Base-by-base conservation (phyloP, 495 filamentous ascomycete species). In the Jackrogersella multiformis region DNA sequence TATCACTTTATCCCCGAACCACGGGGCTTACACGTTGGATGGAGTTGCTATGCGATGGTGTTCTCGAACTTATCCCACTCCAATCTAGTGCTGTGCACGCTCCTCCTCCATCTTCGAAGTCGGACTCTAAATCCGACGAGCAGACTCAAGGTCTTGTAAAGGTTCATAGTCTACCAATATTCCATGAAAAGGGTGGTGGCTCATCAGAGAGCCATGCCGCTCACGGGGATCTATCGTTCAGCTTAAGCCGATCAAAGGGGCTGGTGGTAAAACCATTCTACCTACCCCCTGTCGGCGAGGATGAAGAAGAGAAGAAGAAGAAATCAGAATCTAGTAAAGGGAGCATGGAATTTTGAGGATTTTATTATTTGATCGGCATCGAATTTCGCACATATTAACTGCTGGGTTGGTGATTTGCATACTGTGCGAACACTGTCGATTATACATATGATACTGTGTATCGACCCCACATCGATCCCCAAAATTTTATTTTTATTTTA, bases 211-310 rank as follows among this genome's bases (percentile, higher is more conserved):
- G 79, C 39, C 84, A 85, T 49, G 82, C 79, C n/a, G 82, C 89
- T 53, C 88, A 92, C 8, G 90, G 95, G 72, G 92, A 97, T 73
- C 83, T 96, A 76, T 92, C 92, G 13, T 99, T 99, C 77, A 93
- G 85, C 42, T 77, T 98, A 30, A 96, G 92, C 72, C 84, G 91
- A 67, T 88, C 89, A 62, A 92, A 85, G 71, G 84, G 86, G 0
- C 88, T 99, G 69, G 86, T 90, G 63, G 93, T 99, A 64, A 92
- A 89, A 77, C 90, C 92, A 6, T 99, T 91, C 75, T 94, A 89
- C 75, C 79, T 99, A 49, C 96, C 96, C 34, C 95, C 95, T 1
- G 84, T 92, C n/a, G 91, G 92, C 38, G 91, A 88, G 2, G 92
- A 94, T 60, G 82, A 83, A 30, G 88, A 90, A 66, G 89, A 87